Conservation (phyloP, 148 eudicot species). For the Fagopyrum homotropicum region DNA sequence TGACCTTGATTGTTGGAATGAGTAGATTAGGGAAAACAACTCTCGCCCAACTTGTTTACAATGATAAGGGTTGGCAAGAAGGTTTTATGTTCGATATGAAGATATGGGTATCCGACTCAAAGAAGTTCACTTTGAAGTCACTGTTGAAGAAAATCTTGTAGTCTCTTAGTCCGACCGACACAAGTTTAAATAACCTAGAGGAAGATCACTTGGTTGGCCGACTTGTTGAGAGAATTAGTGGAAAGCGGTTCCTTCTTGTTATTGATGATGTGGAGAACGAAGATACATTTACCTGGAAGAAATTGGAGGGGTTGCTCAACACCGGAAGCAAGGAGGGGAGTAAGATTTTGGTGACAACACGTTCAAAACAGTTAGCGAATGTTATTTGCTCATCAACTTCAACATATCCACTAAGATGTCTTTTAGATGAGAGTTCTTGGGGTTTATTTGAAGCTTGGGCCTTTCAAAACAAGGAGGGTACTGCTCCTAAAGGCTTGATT, state of each 20-base stretch:
- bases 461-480: neutral
- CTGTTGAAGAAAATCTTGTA: conserved; percentile 14
- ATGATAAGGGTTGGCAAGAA: conserved; percentile 3
- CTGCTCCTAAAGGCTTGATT: neutral
- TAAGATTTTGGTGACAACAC: conserved; percentile 33
- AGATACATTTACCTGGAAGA: conserved; percentile 6
- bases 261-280: conserved; percentile 33
- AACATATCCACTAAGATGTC: conserved; percentile 14
- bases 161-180: neutral
- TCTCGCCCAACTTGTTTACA: conserved; percentile 25
- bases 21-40: conserved; percentile 35
- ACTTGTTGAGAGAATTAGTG: neutral
- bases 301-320: conserved; percentile 13
- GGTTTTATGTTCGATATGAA: conserved; percentile 16
- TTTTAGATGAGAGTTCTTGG: conserved; percentile 22
- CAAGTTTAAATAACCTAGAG: neutral
- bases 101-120: conserved; percentile 26
- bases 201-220: conserved; percentile 12
- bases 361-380: conserved; percentile 18
- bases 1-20: conserved; percentile 24
- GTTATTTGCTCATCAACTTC: conserved; percentile 19
- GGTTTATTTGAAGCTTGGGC: conserved; percentile 25
- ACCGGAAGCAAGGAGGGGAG: conserved; percentile 16
- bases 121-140: conserved; percentile 17
- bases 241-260: conserved; percentile 23